Percentiles rank a stretch among this genome's conserved stretches.
phyloP scores from a whole-genome alignment of 1,139 yeast species.

The Yamadazyma kanchanaburiensis region DNA sequence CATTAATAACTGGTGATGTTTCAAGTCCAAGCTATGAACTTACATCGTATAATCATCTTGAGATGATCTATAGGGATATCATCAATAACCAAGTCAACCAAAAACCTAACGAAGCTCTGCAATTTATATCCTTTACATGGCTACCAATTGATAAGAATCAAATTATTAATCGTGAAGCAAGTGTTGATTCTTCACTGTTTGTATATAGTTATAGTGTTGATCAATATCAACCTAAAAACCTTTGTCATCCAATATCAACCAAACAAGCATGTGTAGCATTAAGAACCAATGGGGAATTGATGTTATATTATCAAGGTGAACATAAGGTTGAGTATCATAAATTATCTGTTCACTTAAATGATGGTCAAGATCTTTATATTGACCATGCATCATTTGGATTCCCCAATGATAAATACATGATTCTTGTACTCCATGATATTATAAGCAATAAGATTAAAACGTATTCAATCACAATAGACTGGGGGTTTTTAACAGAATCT shows the following conservation, averaged over 20 bases:
- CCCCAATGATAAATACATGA: constrained; percentile 44
- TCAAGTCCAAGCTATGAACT: constrained; percentile 37
- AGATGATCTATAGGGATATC: constrained; percentile 41
- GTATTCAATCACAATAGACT: constrained; percentile 49
- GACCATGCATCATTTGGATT: constrained; percentile 62
- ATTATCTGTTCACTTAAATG: constrained; percentile 19
- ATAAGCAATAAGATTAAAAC: constrained; percentile 39
- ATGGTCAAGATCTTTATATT: constrained; percentile 18
- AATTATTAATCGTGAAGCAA: constrained; percentile 52
- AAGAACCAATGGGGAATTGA: constrained; percentile 59
- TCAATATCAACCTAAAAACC: constrained; percentile 59
- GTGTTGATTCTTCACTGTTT: constrained; percentile 15
- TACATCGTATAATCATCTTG: constrained; percentile 46
- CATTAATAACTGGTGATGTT: constrained; percentile 5
- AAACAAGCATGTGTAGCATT: constrained; percentile 73
- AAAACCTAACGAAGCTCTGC: constrained; percentile 17
- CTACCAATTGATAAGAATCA: constrained; percentile 64
- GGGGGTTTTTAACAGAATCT: constrained; percentile 57
- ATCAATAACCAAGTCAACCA: constrained; percentile 14
- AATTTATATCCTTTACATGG: constrained; percentile 62
- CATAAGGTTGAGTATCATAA: constrained; percentile 57
- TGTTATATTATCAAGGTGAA: constrained; percentile 60
- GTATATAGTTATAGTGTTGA: constrained; percentile 52
- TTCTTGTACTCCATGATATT: constrained; percentile 48
- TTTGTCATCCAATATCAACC: constrained; percentile 63